Evolutionary conservation across 2,329 filamentous ascomycete species (phyloP), one percentile per base, ranked within the genome.

Genomic region (Phaeosphaeria sp.): DNA sequence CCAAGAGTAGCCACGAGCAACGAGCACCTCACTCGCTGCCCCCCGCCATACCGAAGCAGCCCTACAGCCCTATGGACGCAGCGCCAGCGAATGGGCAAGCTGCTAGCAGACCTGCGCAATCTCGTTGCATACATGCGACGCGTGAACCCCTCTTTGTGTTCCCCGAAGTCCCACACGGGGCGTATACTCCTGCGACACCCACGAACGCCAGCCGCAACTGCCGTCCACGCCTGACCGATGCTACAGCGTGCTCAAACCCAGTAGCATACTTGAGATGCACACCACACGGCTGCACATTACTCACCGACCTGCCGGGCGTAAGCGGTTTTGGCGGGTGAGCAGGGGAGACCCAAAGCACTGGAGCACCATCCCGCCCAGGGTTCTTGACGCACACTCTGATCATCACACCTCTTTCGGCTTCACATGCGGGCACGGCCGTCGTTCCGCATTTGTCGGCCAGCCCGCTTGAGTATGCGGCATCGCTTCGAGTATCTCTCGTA

Each of bases 11-110:
- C 65, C 59, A 65, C 58, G 59, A 63, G 60, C 60, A 46, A 64
- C 58, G 49, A 65, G 58, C 30, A 36, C 52, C 54, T 55, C 56
- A 43, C 47, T 48, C 46, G 33, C 53, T 49, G 52, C 23, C 60
- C 54, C 33, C 49, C 43, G 30, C 46, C 47, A 30, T 52, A 44
- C 30, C 13, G 6, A 36, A 36, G 41, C 58, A 64, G 58, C 64
- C 59, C 59, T 63, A 61, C 62, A 66, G 67, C 64, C 67, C 62
- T 69, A 67, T 61, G 66, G 63, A 63, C 63, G 54, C 67, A 66
- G 50, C 50, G 27, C 47, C 42, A 58, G 55, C 59, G 54, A 25
- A 52, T 54, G 36, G 48, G 47, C 54, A 49, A 33, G 50, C 58
- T 36, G 21, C 41, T 25, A 33, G 13, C 52, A 52, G 56, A 46